These are phyloP conservation scores for Lentinus brumalis DNA, from an alignment of 768 basidiomycete species.

Conservation along the genomic window DNA sequence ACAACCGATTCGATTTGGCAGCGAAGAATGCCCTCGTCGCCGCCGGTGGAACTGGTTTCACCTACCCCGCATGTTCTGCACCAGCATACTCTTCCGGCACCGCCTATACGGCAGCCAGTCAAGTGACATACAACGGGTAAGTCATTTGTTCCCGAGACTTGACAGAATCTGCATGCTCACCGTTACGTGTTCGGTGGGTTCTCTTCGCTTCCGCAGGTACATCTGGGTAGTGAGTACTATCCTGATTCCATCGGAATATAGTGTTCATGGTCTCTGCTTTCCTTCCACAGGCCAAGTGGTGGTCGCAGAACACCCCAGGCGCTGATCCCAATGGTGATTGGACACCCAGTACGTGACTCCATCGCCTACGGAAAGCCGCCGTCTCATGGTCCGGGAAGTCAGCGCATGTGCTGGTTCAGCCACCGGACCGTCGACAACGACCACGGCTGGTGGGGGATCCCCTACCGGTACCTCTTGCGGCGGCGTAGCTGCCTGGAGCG, in stretches of 20 bases:
- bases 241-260: neutral
- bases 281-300: slow-evolving; percentile 59
- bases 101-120: slow-evolving; percentile 51
- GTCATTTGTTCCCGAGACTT: slow-evolving; percentile 18
- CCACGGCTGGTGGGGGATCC: slow-evolving; percentile 17
- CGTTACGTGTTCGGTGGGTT: slow-evolving; percentile 10
- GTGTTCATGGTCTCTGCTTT: neutral
- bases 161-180: neutral
- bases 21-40: slow-evolving; percentile 61
- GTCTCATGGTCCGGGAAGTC: slow-evolving; percentile 35
- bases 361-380: neutral
- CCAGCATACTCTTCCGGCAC: slow-evolving; percentile 52
- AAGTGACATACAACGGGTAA: slow-evolving; percentile 59
- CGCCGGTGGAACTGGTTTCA: slow-evolving; percentile 70
- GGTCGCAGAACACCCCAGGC: slow-evolving; percentile 48
- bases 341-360: slow-evolving; percentile 54
- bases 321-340: slow-evolving; percentile 57
- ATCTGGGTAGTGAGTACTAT: slow-evolving; percentile 56
- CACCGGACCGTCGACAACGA: slow-evolving; percentile 20
- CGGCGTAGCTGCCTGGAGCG: slow-evolving; percentile 55
- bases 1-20: slow-evolving; percentile 58
- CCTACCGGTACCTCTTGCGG: slow-evolving; percentile 42
- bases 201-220: slow-evolving; percentile 41
- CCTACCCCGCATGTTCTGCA: slow-evolving; percentile 61
- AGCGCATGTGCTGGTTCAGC: slow-evolving; percentile 51